Evolutionary conservation across 2,329 filamentous ascomycete genomes (phyloP), one percentile per base, ranked within the genome.

Genomic region (Mollisiaceae sp.): DNA sequence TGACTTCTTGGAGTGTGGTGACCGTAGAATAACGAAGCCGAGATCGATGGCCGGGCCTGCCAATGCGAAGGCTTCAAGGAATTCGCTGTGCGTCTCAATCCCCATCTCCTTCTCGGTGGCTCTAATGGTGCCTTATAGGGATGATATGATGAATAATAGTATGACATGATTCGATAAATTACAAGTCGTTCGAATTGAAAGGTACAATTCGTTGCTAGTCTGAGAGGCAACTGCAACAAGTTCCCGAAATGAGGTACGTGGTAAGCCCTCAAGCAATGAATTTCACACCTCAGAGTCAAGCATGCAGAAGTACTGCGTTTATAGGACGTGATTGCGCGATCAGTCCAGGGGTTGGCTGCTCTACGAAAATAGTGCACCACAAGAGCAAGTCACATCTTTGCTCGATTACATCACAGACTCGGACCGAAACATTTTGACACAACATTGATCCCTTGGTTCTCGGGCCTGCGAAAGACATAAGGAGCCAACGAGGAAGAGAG

Each of bases 41-140:
- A 57, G 11, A 57, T 41, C 36, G 55, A 57, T 9, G 55, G 55
- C 4, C 55, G 55, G 22, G 55, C n/a, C 14, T 57, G 55, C 32
- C 36, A 57, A 22, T 57, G 55, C 9, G 55, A 57, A 22, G 55
- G 55, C 22, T 57, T 57, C 18, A 57, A 27, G 18, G 20, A 27
- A 14, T 22, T 38, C 2, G 55, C 38, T 5, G 55, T 57, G n/a
- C 35, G 55, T 20, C 55, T 22, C 8, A 57, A 9, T 22, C 35
- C 55, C 32, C 35, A 39, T 36, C 55, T 36, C n/a, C 55, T 36
- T 57, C 55, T 36, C 2, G 55, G 55, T 22, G 55, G 55, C n/a
- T 57, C 55, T 36, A 57, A 41, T 1, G 55, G 55, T 38, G 55
- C 20, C n/a, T 57, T 57, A 35, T 57, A 57, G 32, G 55, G 55